Percentiles rank a stretch among this genome's conserved stretches.
These are phyloP conservation scores for Amphirosellinia nigrospora DNA, from an alignment of 495 filamentous ascomycete genomes.

Conservation along the genomic window DNA sequence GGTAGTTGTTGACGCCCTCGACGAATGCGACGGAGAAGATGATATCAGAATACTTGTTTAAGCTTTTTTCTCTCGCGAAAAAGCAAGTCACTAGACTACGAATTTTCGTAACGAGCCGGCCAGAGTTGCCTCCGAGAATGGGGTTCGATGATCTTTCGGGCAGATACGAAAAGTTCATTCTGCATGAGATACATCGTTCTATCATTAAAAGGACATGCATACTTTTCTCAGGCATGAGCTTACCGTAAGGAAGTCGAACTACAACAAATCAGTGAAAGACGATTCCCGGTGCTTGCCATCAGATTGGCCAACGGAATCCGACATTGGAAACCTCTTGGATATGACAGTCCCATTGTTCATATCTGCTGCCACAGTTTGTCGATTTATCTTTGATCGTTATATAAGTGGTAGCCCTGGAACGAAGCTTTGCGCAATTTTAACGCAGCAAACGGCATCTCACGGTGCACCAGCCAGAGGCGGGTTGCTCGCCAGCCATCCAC, in stretches of 20 bases:
- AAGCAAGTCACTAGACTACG: slow-evolving; percentile 8
- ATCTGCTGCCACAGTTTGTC: not conserved
- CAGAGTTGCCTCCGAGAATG: slow-evolving; percentile 34
- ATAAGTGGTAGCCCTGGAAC: not conserved
- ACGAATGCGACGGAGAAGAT: slow-evolving; percentile 58
- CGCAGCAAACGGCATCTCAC: not conserved
- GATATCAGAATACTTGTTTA: slow-evolving; percentile 43
- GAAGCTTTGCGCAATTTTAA: not conserved
- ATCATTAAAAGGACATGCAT: not conserved
- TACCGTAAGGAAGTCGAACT: slow-evolving; percentile 18
- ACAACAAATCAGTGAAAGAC: slow-evolving; percentile 17
- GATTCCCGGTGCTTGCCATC: not conserved
- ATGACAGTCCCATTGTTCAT: slow-evolving; percentile 5
- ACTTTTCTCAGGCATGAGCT: slow-evolving; percentile 25
- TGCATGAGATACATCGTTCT: not conserved
- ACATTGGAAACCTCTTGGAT: not conserved
- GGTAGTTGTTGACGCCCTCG: slow-evolving; percentile 62
- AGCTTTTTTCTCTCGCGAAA: slow-evolving; percentile 34
- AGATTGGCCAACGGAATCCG: not conserved
- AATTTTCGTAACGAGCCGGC: slow-evolving; percentile 35
- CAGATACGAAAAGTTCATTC: slow-evolving; percentile 19
- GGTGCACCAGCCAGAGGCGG: not conserved
- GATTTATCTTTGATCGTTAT: not conserved
- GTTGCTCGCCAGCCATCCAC: not conserved
- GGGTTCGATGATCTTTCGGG: slow-evolving; percentile 33